These are phyloP conservation scores for Termitomyces sp. DNA, from an alignment of 768 basidiomycete species.

Conservation along the genomic window DNA sequence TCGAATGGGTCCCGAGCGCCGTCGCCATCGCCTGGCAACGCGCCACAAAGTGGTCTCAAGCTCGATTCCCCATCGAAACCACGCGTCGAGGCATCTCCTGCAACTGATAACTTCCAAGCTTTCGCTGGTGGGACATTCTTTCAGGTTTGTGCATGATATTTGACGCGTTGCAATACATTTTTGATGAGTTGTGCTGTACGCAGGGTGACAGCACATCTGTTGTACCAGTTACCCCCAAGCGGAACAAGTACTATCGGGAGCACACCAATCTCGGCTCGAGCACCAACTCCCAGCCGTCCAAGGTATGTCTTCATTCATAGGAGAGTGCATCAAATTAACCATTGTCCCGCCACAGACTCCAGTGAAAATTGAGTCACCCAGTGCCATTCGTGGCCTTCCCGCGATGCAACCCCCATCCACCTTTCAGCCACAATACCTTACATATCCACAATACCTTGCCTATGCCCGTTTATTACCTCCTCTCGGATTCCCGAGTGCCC, in stretches of 20 bases:
- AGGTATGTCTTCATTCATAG: slow-evolving; percentile 20
- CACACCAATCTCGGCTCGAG: slow-evolving; percentile 35
- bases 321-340: slow-evolving; percentile 10
- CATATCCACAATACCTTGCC: slow-evolving; percentile 36
- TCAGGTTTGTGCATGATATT: slow-evolving; percentile 41
- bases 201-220: slow-evolving; percentile 13
- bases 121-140: slow-evolving; percentile 20
- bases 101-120: slow-evolving; percentile 27
- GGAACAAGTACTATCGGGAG: slow-evolving; percentile 59
- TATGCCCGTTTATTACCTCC: slow-evolving; percentile 23
- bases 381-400: slow-evolving; percentile 34
- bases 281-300: slow-evolving; percentile 20
- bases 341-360: slow-evolving; percentile 18
- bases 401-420: slow-evolving; percentile 16
- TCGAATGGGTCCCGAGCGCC: slow-evolving; percentile 31
- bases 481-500: slow-evolving; percentile 27
- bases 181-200: neutral
- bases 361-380: slow-evolving; percentile 42
- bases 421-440: slow-evolving; percentile 29
- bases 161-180: slow-evolving; percentile 23
- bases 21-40: slow-evolving; percentile 51
- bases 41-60: slow-evolving; percentile 42
- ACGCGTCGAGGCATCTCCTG: slow-evolving; percentile 51
- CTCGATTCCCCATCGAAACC: slow-evolving; percentile 48
- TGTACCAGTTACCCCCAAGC: slow-evolving; percentile 55